phyloP scores from a whole-genome alignment of 1,284 basidiomycete species.

The Bothia castanella region DNA sequence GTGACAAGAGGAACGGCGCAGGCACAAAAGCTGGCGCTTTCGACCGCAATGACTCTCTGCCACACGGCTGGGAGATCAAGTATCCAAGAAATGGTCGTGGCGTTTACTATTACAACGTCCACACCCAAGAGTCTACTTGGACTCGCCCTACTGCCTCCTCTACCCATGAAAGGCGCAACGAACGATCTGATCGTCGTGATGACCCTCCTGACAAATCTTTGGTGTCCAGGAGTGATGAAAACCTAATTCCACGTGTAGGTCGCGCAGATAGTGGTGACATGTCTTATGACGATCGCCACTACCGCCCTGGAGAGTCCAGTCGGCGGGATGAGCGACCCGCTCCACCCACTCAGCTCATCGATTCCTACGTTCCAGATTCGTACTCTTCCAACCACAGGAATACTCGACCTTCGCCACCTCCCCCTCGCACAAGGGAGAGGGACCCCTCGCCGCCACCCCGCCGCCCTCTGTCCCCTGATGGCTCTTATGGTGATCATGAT shows the following conservation, averaged over 20 bases:
- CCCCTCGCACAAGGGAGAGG: slow-evolving; percentile 24
- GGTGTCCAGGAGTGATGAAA: slow-evolving; percentile 26
- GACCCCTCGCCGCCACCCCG: slow-evolving; percentile 21
- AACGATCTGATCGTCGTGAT: slow-evolving; percentile 26
- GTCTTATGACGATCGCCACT: slow-evolving; percentile 59
- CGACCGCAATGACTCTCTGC: slow-evolving; percentile 41
- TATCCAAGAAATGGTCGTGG: slow-evolving; percentile 45
- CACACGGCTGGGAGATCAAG: slow-evolving; percentile 60
- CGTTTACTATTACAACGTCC: slow-evolving; percentile 58
- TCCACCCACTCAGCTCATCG: slow-evolving; percentile 25
- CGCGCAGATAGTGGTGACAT: slow-evolving; percentile 29
- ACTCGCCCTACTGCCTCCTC: slow-evolving; percentile 41
- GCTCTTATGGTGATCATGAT: slow-evolving; percentile 23
- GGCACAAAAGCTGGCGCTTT: slow-evolving; percentile 31
- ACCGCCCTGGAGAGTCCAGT: slow-evolving; percentile 46
- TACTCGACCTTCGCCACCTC: slow-evolving; percentile 20
- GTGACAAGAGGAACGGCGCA: slow-evolving; percentile 32
- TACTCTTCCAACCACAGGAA: slow-evolving; percentile 27
- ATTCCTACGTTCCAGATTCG: slow-evolving; percentile 34
- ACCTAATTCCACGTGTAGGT: slow-evolving; percentile 27
- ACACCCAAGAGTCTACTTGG: slow-evolving; percentile 61
- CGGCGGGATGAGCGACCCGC: slow-evolving; percentile 29
- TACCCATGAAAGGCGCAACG: slow-evolving; percentile 24
- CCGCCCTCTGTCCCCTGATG: slow-evolving; percentile 21
- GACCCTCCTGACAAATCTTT: slow-evolving; percentile 26